Evolutionary conservation across 2,329 filamentous ascomycete species (phyloP).

Genomic region (Epichloe hybrida): DNA sequence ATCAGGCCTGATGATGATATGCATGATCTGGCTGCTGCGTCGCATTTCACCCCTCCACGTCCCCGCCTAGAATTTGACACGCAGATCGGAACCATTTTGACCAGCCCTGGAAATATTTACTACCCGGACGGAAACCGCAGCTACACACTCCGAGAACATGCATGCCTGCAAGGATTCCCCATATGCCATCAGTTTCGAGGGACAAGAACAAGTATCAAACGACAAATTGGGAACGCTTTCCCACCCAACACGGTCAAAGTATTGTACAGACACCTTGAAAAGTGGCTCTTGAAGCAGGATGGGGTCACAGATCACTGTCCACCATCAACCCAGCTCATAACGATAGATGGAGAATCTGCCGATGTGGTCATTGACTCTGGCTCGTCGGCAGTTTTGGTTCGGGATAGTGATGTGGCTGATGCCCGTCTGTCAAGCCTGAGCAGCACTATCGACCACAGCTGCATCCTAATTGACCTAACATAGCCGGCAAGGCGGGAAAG

Average conservation of each 20-base stretch:
- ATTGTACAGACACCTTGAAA: constrained; percentile 34
- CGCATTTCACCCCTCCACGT: constrained; percentile 15
- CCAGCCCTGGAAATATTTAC: constrained; percentile 45
- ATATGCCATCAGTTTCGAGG: constrained; percentile 41
- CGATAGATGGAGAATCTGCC: constrained; percentile 9
- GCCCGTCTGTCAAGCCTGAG: background rate
- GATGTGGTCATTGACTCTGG: constrained; percentile 8
- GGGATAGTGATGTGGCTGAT: background rate
- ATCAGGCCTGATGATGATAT: constrained; percentile 22
- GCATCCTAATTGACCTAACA: background rate
- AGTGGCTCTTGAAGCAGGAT: constrained; percentile 32
- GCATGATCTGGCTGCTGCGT: constrained; percentile 23
- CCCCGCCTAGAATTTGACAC: constrained; percentile 31
- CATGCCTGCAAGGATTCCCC: constrained; percentile 58
- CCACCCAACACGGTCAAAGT: constrained; percentile 40
- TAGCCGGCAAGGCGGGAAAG: background rate
- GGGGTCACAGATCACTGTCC: constrained; percentile 14
- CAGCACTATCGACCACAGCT: background rate
- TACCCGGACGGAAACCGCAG: constrained; percentile 51
- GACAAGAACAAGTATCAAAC: constrained; percentile 29
- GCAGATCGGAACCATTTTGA: constrained; percentile 49
- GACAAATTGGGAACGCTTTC: constrained; percentile 70
- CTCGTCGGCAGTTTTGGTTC: background rate
- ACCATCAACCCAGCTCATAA: constrained; percentile 10
- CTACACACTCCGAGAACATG: constrained; percentile 55